A percentile compares a stretch with the other conserved stretches of the same genome.
phyloP scores from a whole-genome alignment of 192 early-diverging fungal species.

The Umbelopsis vinacea region DNA sequence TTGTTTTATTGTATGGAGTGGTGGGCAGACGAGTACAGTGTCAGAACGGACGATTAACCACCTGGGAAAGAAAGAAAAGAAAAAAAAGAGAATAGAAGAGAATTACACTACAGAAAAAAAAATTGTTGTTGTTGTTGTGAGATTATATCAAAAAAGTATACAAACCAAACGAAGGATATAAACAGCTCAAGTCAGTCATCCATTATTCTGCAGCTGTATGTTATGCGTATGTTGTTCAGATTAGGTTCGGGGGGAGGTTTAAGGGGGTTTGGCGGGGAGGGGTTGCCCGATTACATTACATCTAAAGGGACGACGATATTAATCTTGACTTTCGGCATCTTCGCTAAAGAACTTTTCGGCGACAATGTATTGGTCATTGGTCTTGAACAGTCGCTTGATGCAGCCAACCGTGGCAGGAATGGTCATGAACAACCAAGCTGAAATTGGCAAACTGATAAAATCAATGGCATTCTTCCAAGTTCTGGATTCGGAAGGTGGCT shows the following conservation, averaged over 20 bases:
- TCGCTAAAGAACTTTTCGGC: constrained; percentile 46
- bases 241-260: neutral
- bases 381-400: constrained; percentile 42
- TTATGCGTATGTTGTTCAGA: constrained; percentile 19
- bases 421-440: constrained; percentile 56
- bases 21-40: constrained; percentile 5
- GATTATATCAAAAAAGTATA: constrained; percentile 22
- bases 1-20: constrained; percentile 2
- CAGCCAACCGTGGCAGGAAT: constrained; percentile 50
- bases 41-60: constrained; percentile 19
- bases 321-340: constrained; percentile 22
- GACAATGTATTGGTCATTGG: constrained; percentile 46
- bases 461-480: constrained; percentile 44
- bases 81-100: constrained; percentile 10
- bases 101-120: constrained; percentile 18
- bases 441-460: constrained; percentile 47
- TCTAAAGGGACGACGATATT: constrained; percentile 12
- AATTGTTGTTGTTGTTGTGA: neutral
- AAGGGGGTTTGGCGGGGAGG: neutral
- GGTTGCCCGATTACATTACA: constrained; percentile 21
- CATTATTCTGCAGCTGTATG: constrained; percentile 16
- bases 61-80: neutral
- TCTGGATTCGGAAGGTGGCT: constrained; percentile 40
- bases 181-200: constrained; percentile 4
- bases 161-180: constrained; percentile 24